phyloP scores from a whole-genome alignment of 495 filamentous ascomycete species.

The Clohesyomyces aquaticus region DNA sequence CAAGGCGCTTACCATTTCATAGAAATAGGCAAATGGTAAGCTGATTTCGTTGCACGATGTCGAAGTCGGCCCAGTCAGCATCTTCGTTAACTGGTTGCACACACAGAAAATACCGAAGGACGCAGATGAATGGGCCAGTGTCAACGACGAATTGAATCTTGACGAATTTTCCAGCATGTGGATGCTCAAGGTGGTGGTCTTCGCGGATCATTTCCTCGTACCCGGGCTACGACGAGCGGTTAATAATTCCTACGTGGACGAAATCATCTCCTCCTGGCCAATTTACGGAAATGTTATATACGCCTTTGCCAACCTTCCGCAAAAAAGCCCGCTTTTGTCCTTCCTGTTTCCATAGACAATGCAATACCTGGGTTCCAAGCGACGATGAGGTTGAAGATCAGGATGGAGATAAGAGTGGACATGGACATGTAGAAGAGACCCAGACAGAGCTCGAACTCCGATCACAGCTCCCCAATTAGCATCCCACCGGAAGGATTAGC shows the following conservation, averaged over 20 bases:
- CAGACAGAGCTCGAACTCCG: too few relatives aligned
- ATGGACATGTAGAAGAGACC: too few relatives aligned
- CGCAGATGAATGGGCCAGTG: not conserved
- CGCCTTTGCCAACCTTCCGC: constrained; percentile 19
- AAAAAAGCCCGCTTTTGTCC: too few relatives aligned
- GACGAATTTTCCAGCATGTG: constrained; percentile 1
- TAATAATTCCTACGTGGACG: not conserved
- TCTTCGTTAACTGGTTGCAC: constrained; percentile 23
- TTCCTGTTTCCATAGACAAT: too few relatives aligned
- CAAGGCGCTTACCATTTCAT: constrained; percentile 9
- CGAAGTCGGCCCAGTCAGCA: constrained; percentile 5
- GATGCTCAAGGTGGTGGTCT: not conserved
- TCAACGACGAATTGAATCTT: not conserved
- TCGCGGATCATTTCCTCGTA: constrained; percentile 10
- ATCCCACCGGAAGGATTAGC: too few relatives aligned
- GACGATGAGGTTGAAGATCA: too few relatives aligned
- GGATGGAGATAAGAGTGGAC: too few relatives aligned
- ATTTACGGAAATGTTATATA: not conserved
- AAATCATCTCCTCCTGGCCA: not conserved
- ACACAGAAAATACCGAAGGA: not conserved
- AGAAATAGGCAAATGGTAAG: not conserved
- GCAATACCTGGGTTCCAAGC: too few relatives aligned
- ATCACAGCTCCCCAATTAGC: too few relatives aligned
- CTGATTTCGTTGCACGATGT: constrained; percentile 1
- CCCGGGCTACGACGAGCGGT: not conserved